Percentiles rank a stretch among this genome's conserved stretches.
These are phyloP conservation scores for Saturnispora sanitii DNA, from an alignment of 805 yeast species.

Conservation along the genomic window DNA sequence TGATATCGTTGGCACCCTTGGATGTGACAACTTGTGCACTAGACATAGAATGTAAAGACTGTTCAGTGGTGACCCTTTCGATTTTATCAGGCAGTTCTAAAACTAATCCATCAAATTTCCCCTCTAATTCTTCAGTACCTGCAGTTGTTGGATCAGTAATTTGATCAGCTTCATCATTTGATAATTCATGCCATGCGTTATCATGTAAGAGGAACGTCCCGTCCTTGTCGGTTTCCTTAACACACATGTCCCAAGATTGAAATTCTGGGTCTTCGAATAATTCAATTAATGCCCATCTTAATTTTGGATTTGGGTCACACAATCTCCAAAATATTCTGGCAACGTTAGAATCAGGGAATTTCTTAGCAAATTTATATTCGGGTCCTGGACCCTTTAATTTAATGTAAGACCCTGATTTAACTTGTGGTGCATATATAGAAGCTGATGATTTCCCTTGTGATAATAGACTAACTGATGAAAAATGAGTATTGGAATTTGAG, in stretches of 20 bases:
- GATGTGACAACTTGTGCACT: conserved; percentile 7
- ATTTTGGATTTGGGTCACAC: conserved; percentile 49
- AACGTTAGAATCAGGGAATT: conserved; percentile 49
- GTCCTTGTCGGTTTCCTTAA: conserved; percentile 34
- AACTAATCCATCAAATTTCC: conserved; percentile 8
- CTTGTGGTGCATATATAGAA: conserved; percentile 5
- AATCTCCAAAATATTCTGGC: conserved; percentile 74
- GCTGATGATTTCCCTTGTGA: conserved; percentile 7
- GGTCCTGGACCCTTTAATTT: conserved; percentile 50
- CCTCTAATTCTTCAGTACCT: not conserved
- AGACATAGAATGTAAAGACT: conserved; percentile 1
- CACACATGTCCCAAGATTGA: conserved; percentile 50
- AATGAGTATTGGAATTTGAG: not conserved
- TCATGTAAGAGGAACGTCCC: conserved; percentile 12
- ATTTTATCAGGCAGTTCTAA: conserved; percentile 14
- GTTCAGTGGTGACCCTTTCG: conserved; percentile 14
- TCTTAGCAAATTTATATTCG: conserved; percentile 62
- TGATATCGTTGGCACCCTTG: conserved; percentile 9
- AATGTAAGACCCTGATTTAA: conserved; percentile 1
- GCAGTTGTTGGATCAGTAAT: not conserved
- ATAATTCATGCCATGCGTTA: conserved; percentile 3
- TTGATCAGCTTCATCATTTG: not conserved
- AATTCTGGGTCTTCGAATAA: conserved; percentile 65
- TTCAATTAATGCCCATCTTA: conserved; percentile 50
- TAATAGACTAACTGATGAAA: conserved; percentile 4